Base-by-base conservation (phyloP, 1,284 basidiomycete species). In the Ustilago curta region DNA sequence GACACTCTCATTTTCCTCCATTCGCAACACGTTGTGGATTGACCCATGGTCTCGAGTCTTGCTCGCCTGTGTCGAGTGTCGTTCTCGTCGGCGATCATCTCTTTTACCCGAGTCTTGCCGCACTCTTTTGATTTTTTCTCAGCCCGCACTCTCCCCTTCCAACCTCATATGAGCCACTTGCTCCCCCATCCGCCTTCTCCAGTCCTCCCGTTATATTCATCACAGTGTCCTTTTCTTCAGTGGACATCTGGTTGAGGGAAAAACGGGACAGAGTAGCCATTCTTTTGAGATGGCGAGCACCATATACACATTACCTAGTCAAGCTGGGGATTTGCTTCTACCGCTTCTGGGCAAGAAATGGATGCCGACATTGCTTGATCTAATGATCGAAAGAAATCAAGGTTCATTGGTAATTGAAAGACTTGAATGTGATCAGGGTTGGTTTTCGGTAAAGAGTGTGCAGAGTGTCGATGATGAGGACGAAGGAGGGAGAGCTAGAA, bases 231-330 rank as follows among this genome's bases (percentile, higher is more conserved):
- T 61, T 53, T 61, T 50, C 12, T 37, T 70, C 60, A 60, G 70
- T 76, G 70, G 70, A 67, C 62, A 71, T 68, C 59, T 70, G 74
- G 74, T 69, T 76, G 74, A 72, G 74, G 74, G 74, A 76, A 76
- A 76, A 65, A 70, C 70, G 74, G 74, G 74, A 76, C 51, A 76
- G 74, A 76, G 58, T n/a, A 49, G 60, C 35, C 23, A 35, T 2
- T 14, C 32, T 43, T 27, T 64, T n/a, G 23, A 5, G 8, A 29
- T 29, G 6, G 19, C 32, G 57, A 45, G 52, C 62, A 63, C 25
- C 21, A 64, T 60, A 76, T 76, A 76, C 74, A 76, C 70, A 76
- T 76, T 76, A 72, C 62, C 69, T 64, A 54, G 56, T 29, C 60
- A 68, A 55, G 51, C 32, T 61, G 73, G 49, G 49, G 18, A 75